These are phyloP conservation scores for Barnettozyma pratensis DNA, from an alignment of 805 yeast species.

Conservation along the genomic window DNA sequence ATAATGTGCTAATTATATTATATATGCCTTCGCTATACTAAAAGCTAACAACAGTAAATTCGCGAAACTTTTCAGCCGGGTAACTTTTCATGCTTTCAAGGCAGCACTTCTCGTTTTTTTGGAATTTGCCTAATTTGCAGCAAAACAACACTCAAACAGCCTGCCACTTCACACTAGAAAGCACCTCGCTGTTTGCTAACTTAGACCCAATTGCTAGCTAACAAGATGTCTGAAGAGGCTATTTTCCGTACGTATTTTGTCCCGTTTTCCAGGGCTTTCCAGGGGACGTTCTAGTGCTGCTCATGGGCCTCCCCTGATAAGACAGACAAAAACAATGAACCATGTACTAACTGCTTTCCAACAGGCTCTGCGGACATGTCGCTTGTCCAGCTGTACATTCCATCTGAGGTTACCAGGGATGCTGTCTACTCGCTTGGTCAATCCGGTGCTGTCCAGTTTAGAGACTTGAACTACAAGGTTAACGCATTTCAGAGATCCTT, in stretches of 20 bases:
- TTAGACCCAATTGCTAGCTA: neutral
- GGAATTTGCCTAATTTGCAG: too few relatives aligned
- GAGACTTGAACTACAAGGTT: slow-evolving; percentile 82
- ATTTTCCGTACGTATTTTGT: slow-evolving; percentile 32
- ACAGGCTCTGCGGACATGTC: slow-evolving; percentile 94
- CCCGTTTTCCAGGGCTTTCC: neutral
- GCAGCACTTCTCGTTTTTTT: too few relatives aligned
- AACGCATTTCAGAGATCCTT: slow-evolving; percentile 86
- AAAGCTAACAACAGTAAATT: too few relatives aligned
- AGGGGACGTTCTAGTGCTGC: neutral
- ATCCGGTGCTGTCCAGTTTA: slow-evolving; percentile 79
- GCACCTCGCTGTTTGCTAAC: neutral
- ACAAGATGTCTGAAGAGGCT: slow-evolving; percentile 29
- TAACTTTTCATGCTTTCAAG: too few relatives aligned
- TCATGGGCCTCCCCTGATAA: neutral
- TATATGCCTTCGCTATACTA: too few relatives aligned
- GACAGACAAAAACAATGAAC: neutral
- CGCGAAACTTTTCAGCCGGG: too few relatives aligned
- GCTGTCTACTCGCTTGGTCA: slow-evolving; percentile 83
- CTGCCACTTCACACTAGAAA: too few relatives aligned
- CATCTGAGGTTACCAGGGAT: slow-evolving; percentile 86
- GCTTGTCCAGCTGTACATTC: slow-evolving; percentile 85
- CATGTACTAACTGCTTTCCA: slow-evolving; percentile 8
- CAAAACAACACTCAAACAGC: too few relatives aligned
- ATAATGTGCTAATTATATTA: too few relatives aligned